A percentile compares a stretch with the other conserved stretches of the same genome.
These are phyloP conservation scores for Sporothrix pallida DNA, from an alignment of 2,329 filamentous ascomycete genomes.

Conservation along the genomic window DNA sequence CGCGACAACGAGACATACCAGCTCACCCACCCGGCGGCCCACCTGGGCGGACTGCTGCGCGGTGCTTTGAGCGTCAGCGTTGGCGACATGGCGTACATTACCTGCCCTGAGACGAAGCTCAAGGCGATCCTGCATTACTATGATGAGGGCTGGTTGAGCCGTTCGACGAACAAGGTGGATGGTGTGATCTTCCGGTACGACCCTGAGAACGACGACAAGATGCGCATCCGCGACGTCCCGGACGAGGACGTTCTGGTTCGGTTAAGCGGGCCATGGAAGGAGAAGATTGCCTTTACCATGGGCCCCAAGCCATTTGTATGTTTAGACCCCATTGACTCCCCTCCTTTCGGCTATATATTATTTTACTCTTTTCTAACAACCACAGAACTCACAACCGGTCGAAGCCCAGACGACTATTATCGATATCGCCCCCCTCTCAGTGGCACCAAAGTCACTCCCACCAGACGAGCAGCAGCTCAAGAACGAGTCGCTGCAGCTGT, in stretches of 20 bases:
- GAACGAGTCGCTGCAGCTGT: constrained; percentile 89
- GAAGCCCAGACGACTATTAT: constrained; percentile 77
- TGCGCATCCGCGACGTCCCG: constrained; percentile 81
- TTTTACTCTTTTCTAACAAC: constrained; percentile 20
- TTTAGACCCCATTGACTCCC: constrained; percentile 36
- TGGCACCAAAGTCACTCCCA: constrained; percentile 79
- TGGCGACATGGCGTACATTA: constrained; percentile 85
- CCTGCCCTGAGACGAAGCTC: constrained; percentile 85
- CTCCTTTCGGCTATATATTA: background rate
- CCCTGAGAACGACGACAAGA: constrained; percentile 80
- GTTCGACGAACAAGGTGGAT: constrained; percentile 87
- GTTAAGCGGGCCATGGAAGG: constrained; percentile 86
- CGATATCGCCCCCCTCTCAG: constrained; percentile 82
- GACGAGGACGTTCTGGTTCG: constrained; percentile 82
- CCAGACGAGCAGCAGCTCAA: constrained; percentile 78
- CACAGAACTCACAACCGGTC: constrained; percentile 53
- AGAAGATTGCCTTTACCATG: constrained; percentile 66
- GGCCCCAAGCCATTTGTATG: constrained; percentile 67
- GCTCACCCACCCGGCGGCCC: constrained; percentile 91
- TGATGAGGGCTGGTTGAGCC: constrained; percentile 93
- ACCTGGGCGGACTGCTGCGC: constrained; percentile 84
- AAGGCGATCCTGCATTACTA: constrained; percentile 93
- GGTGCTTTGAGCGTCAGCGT: constrained; percentile 90
- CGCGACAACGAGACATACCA: constrained; percentile 90
- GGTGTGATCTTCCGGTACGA: constrained; percentile 92